Percentiles rank a stretch among this genome's conserved stretches.
These are phyloP conservation scores for Piromyces finnis DNA, from an alignment of 192 early-diverging fungal species.

Conservation along the genomic window DNA sequence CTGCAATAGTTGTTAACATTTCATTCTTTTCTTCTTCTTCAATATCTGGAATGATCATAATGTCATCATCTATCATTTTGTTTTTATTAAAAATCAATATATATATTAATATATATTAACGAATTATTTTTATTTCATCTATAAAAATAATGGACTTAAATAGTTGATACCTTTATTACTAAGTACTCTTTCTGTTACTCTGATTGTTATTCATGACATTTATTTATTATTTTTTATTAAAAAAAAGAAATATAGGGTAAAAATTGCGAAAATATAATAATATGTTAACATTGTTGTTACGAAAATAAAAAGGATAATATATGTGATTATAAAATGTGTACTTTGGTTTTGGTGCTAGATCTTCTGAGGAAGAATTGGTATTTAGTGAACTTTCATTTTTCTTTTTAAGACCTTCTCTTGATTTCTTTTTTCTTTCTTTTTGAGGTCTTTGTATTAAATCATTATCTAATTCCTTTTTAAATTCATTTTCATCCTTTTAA, in stretches of 20 bases:
- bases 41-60: background rate
- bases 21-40: background rate
- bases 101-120: no score
- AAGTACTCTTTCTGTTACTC: background rate
- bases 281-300: no score
- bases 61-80: background rate
- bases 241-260: no score
- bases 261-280: no score
- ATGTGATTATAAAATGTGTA: no score
- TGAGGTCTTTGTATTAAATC: background rate
- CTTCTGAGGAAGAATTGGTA: background rate
- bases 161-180: background rate
- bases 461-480: background rate
- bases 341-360: background rate
- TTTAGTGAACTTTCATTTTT: background rate
- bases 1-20: background rate
- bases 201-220: no score
- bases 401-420: background rate
- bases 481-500: background rate
- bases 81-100: no score
- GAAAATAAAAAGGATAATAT: no score
- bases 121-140: no score
- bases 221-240: no score
- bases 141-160: no score
- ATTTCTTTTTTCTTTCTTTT: background rate